phyloP scores from a whole-genome alignment of 2,329 filamentous ascomycete genomes.

The Cladosporium oxysporum region DNA sequence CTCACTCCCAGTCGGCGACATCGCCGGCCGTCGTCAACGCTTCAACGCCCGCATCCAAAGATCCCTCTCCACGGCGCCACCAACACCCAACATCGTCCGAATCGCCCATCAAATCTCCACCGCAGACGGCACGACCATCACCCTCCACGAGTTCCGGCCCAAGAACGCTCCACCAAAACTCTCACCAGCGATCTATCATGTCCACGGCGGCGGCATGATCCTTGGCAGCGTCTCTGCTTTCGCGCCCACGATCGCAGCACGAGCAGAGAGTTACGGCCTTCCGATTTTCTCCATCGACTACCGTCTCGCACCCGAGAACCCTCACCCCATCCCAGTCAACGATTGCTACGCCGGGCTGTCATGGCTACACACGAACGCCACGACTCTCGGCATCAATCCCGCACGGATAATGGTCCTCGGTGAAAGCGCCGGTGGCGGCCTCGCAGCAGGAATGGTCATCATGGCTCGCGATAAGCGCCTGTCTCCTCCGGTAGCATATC shows the following conservation, averaged over 20 bases:
- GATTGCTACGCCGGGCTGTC: slow-evolving; percentile 46
- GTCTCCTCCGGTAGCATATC: slow-evolving; percentile 39
- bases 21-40: slow-evolving; percentile 22
- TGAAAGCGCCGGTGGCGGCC: slow-evolving; percentile 47
- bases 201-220: slow-evolving; percentile 48
- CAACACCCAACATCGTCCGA: slow-evolving; percentile 21
- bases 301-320: slow-evolving; percentile 47
- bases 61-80: slow-evolving; percentile 16
- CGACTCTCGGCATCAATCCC: slow-evolving; percentile 45
- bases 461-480: slow-evolving; percentile 34
- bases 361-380: slow-evolving; percentile 43
- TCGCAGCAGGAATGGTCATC: slow-evolving; percentile 44
- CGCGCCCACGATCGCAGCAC: slow-evolving; percentile 29
- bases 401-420: slow-evolving; percentile 45
- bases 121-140: background rate
- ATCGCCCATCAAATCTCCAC: slow-evolving; percentile 26
- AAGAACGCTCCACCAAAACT: slow-evolving; percentile 15
- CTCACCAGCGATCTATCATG: slow-evolving; percentile 37
- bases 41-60: slow-evolving; percentile 20
- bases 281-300: slow-evolving; percentile 41
- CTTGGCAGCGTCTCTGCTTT: slow-evolving; percentile 34
- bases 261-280: slow-evolving; percentile 35
- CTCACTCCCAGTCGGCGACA: slow-evolving; percentile 22
- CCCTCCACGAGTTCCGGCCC: slow-evolving; percentile 27
- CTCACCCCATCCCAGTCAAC: slow-evolving; percentile 39